Conservation (phyloP, 1,284 basidiomycete species). For the Flammula alnicola region DNA sequence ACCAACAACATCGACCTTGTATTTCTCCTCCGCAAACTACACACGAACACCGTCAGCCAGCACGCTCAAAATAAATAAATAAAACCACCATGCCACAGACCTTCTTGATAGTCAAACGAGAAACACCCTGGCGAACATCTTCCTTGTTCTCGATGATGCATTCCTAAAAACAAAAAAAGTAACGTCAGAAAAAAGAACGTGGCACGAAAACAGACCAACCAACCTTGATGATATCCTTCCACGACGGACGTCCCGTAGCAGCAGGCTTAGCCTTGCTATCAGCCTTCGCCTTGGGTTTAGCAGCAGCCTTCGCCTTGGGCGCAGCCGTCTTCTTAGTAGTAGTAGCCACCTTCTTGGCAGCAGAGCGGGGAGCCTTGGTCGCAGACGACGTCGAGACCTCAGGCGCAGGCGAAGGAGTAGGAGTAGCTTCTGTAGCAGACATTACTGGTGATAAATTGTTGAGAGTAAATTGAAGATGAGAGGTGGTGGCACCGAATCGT, state of each 20-base stretch:
- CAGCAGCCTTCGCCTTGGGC: conserved; percentile 21
- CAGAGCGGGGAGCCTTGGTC: conserved; percentile 15
- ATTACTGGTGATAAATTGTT: conserved; percentile 8
- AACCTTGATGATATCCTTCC: conserved; percentile 68
- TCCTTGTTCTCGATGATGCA: conserved; percentile 70
- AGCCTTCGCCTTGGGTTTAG: conserved; percentile 24
- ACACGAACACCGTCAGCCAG: background rate
- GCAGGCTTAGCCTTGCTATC: conserved; percentile 13
- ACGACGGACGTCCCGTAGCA: conserved; percentile 52
- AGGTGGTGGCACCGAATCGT: conserved; percentile 8
- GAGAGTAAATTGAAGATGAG: conserved; percentile 4
- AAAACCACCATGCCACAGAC: conserved; percentile 30
- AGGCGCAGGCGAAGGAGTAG: conserved; percentile 3
- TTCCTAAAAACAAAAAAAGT: conserved; percentile 51
- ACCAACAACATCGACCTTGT: conserved; percentile 63
- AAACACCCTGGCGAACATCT: conserved; percentile 74
- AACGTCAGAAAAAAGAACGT: conserved; percentile 8
- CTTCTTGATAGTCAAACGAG: conserved; percentile 83
- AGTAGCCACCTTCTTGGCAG: conserved; percentile 30
- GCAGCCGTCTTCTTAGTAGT: conserved; percentile 38
- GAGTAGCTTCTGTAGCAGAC: conserved; percentile 3
- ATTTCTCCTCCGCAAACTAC: conserved; percentile 77
- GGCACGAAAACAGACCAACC: conserved; percentile 25
- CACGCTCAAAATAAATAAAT: too few relatives aligned
- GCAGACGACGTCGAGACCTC: conserved; percentile 1